phyloP scores from a whole-genome alignment of 371 early-diverging fungal genomes.

The Mucor mucedo region DNA sequence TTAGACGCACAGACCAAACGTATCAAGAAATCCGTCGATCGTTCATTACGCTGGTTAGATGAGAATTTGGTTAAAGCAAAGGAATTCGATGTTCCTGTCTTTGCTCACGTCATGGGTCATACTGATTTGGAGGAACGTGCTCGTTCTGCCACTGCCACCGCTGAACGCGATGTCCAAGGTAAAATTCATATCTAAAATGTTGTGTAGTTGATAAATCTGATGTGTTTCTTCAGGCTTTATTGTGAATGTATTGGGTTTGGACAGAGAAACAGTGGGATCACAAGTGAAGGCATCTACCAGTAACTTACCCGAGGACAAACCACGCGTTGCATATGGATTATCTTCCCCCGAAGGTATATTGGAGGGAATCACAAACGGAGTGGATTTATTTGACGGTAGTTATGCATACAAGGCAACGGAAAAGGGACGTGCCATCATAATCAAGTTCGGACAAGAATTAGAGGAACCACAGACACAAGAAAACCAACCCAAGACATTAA shows the following conservation, averaged over 20 bases:
- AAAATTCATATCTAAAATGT: no score
- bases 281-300: slow-evolving; percentile 42
- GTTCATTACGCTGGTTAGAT: slow-evolving; percentile 69
- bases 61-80: slow-evolving; percentile 37
- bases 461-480: not conserved
- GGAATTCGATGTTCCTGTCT: slow-evolving; percentile 46
- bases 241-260: slow-evolving; percentile 44
- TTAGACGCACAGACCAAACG: slow-evolving; percentile 61
- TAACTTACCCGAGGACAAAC: slow-evolving; percentile 49
- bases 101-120: slow-evolving; percentile 65
- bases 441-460: slow-evolving; percentile 40
- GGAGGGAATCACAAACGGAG: slow-evolving; percentile 63
- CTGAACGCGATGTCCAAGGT: slow-evolving; percentile 57
- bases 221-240: slow-evolving; percentile 30
- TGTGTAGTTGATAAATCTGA: no score
- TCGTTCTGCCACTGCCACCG: slow-evolving; percentile 61
- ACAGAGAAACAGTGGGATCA: slow-evolving; percentile 16
- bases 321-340: slow-evolving; percentile 54
- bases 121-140: slow-evolving; percentile 59
- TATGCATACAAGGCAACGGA: slow-evolving; percentile 54
- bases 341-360: slow-evolving; percentile 63
- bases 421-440: slow-evolving; percentile 47
- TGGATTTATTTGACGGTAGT: slow-evolving; percentile 77
- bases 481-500: slow-evolving; percentile 44
- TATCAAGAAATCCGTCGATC: slow-evolving; percentile 66